These are phyloP conservation scores for Truncatella angustata DNA, from an alignment of 2,329 filamentous ascomycete genomes.

Conservation along the genomic window DNA sequence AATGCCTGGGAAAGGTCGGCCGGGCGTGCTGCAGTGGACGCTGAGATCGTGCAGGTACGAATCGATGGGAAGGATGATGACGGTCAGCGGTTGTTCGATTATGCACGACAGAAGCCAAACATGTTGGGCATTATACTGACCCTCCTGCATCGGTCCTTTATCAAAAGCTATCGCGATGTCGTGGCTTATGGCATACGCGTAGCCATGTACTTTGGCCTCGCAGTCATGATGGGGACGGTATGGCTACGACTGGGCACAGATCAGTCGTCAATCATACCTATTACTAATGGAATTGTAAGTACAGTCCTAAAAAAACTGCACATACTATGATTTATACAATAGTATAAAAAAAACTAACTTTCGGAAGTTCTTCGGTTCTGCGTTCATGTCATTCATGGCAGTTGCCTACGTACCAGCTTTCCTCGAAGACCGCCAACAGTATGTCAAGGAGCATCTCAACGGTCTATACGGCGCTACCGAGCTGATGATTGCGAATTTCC, in stretches of 20 bases:
- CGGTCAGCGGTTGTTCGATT: conserved; percentile 12
- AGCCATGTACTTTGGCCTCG: conserved; percentile 73
- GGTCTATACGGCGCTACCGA: conserved; percentile 74
- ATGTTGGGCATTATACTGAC: conserved; percentile 54
- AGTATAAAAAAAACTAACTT: background rate
- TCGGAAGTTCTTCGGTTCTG: conserved; percentile 62
- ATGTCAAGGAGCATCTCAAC: conserved; percentile 76
- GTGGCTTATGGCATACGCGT: conserved; percentile 81
- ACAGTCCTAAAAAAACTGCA: background rate
- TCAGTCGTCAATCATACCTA: conserved; percentile 75
- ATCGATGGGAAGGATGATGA: conserved; percentile 28
- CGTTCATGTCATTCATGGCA: conserved; percentile 79
- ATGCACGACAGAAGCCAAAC: conserved; percentile 34
- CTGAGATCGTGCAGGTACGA: conserved; percentile 21
- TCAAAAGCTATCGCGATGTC: conserved; percentile 82
- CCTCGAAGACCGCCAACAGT: conserved; percentile 73
- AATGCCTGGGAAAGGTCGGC: conserved; percentile 52
- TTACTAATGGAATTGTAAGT: conserved; percentile 72
- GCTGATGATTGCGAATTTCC: conserved; percentile 76
- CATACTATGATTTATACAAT: background rate
- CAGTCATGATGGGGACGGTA: conserved; percentile 85
- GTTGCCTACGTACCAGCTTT: conserved; percentile 84
- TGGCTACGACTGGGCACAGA: conserved; percentile 70
- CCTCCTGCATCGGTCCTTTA: conserved; percentile 73
- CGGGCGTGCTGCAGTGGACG: conserved; percentile 24